Percentiles rank a stretch among this genome's conserved stretches.
Conservation (phyloP, 352 stramenopile species). For the Phytophthora pluvialis region DNA sequence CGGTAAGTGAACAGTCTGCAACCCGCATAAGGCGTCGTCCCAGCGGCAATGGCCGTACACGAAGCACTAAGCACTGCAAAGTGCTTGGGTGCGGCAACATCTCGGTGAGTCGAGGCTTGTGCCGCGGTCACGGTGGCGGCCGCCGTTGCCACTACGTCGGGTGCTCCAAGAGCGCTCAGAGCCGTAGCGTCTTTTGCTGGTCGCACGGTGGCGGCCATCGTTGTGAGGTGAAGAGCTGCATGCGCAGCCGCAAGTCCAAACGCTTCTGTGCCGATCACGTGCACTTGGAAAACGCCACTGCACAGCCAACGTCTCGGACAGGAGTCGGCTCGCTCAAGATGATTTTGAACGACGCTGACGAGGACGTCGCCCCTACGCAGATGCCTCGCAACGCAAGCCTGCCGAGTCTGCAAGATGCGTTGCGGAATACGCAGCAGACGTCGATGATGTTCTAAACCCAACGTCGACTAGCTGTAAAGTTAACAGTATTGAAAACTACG, state of each 20-base stretch:
- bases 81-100: conserved; percentile 57
- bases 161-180: conserved; percentile 61
- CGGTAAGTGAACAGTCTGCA: background rate
- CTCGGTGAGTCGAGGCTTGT: conserved; percentile 60
- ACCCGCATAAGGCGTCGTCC: conserved; percentile 24
- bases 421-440: conserved; percentile 31
- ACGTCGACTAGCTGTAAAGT: background rate
- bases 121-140: conserved; percentile 60
- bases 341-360: conserved; percentile 18
- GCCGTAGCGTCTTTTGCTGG: conserved; percentile 60
- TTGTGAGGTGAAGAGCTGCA: conserved; percentile 59
- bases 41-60: conserved; percentile 29
- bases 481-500: conserved; percentile 6
- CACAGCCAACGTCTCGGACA: background rate
- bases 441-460: conserved; percentile 13
- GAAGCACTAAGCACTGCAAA: conserved; percentile 63
- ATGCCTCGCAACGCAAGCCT: conserved; percentile 13
- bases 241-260: conserved; percentile 62
- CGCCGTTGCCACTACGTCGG: conserved; percentile 51
- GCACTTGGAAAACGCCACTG: conserved; percentile 3
- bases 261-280: conserved; percentile 27
- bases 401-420: conserved; percentile 37
- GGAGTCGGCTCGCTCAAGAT: conserved; percentile 12
- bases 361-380: background rate
- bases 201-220: conserved; percentile 62